Evolutionary conservation across 2,329 filamentous ascomycete genomes (phyloP).

Genomic region (Penicillium sp.): DNA sequence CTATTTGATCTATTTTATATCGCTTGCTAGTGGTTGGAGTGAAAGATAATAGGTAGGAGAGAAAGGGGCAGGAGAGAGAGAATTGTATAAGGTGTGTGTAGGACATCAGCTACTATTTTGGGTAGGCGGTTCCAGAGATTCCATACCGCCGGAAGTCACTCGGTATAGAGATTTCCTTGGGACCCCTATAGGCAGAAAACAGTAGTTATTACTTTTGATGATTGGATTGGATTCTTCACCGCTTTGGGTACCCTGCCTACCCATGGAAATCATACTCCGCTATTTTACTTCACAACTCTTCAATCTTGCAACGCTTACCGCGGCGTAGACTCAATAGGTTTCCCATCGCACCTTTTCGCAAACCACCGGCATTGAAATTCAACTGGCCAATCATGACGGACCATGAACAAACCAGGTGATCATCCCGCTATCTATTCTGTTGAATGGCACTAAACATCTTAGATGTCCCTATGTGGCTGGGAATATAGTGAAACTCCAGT

Average conservation of each 20-base stretch:
- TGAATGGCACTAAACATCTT: background rate
- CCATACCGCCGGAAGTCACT: too few relatives aligned
- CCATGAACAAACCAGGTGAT: background rate
- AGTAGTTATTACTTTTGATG: background rate
- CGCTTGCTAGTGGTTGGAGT: too few relatives aligned
- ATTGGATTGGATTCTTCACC: background rate
- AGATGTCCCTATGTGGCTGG: constrained; percentile 10
- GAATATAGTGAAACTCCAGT: constrained; percentile 2
- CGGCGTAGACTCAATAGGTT: background rate
- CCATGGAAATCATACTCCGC: background rate
- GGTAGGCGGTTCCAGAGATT: too few relatives aligned
- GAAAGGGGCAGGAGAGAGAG: too few relatives aligned
- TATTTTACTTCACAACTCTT: background rate
- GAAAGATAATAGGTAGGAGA: too few relatives aligned
- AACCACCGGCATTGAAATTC: background rate
- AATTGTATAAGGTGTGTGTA: too few relatives aligned
- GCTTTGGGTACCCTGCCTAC: background rate
- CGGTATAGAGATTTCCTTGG: too few relatives aligned
- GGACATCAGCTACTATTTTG: too few relatives aligned
- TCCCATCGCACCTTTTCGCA: background rate
- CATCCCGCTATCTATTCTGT: background rate
- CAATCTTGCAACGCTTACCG: background rate
- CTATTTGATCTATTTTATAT: too few relatives aligned
- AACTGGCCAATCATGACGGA: background rate
- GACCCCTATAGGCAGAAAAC: background rate